Conservation (phyloP, 495 filamentous ascomycete species). For the Parathielavia appendiculata region DNA sequence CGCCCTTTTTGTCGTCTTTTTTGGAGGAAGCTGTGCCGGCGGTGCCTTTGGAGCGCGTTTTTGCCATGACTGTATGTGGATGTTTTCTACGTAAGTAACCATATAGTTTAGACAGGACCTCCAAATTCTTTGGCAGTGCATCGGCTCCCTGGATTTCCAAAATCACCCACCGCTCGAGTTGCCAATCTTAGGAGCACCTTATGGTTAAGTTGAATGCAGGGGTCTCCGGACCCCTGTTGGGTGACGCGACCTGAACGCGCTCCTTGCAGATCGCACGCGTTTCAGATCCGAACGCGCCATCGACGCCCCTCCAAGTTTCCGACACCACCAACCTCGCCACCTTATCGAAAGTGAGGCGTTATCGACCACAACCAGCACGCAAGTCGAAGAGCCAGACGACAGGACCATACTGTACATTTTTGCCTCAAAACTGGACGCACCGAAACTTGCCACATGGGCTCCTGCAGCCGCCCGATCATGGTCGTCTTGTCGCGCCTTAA, state of each 20-base stretch:
- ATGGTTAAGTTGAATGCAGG: constrained; percentile 1
- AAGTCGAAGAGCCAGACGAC: no score
- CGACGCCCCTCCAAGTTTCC: neutral
- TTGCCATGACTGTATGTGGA: constrained; percentile 28
- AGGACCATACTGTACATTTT: neutral
- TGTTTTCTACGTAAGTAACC: neutral
- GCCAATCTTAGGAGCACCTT: neutral
- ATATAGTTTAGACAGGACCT: neutral
- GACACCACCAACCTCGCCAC: no score
- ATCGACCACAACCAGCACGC: constrained; percentile 13
- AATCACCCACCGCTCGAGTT: neutral
- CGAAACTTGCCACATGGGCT: constrained; percentile 1
- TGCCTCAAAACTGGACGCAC: neutral
- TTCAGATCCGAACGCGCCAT: neutral
- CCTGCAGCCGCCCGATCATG: constrained; percentile 25
- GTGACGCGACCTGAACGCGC: constrained; percentile 20
- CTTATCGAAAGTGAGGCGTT: constrained; percentile 23
- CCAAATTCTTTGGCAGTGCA: no score
- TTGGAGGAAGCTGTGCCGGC: constrained; percentile 23
- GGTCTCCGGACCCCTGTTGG: constrained; percentile 34
- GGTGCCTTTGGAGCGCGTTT: constrained; percentile 29
- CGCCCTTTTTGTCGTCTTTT: constrained; percentile 17
- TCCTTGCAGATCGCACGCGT: constrained; percentile 11
- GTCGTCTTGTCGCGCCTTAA: constrained; percentile 27
- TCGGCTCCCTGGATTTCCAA: neutral